Conservation (phyloP, 2,329 filamentous ascomycete species). For the Stagonosporopsis cucurbitacearum region DNA sequence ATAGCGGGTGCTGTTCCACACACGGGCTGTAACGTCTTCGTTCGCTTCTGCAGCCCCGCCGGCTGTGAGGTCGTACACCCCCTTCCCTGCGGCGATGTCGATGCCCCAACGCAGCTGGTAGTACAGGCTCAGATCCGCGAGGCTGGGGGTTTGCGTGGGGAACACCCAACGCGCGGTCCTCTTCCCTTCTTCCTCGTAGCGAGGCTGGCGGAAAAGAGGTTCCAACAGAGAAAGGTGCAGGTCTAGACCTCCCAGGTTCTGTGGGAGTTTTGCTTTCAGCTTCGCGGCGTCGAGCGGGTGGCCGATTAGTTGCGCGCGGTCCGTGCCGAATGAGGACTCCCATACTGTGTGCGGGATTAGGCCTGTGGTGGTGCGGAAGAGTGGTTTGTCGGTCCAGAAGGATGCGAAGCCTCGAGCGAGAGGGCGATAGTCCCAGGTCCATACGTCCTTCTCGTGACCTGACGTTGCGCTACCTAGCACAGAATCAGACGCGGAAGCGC, state of each 20-base stretch:
- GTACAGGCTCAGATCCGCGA: conserved; percentile 49
- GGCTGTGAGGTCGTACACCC: conserved; percentile 46
- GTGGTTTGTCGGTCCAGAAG: conserved; percentile 52
- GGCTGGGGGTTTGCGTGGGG: conserved; percentile 41
- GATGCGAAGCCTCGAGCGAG: conserved; percentile 50
- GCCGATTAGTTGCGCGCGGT: conserved; percentile 50
- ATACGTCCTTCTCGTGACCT: conserved; percentile 7
- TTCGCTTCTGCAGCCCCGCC: conserved; percentile 39
- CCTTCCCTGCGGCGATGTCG: conserved; percentile 47
- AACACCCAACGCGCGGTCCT: conserved; percentile 44
- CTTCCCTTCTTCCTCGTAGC: too few species aligned
- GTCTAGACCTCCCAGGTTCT: conserved; percentile 48
- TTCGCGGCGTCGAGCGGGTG: conserved; percentile 49
- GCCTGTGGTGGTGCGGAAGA: conserved; percentile 51
- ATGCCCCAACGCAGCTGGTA: conserved; percentile 51
- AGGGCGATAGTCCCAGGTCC: conserved; percentile 43
- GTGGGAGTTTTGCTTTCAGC: conserved; percentile 48
- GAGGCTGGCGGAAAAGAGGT: too few species aligned
- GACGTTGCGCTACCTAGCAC: too few species aligned
- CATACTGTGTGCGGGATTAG: conserved; percentile 51
- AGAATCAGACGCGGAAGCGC: too few species aligned
- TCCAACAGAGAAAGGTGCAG: conserved; percentile 49
- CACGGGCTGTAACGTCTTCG: conserved; percentile 27
- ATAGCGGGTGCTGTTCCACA: conserved; percentile 50
- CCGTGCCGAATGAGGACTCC: conserved; percentile 48